Evolutionary conservation across 257 asterid genomes (phyloP).

Genomic region (Nicotiana benthamiana): DNA sequence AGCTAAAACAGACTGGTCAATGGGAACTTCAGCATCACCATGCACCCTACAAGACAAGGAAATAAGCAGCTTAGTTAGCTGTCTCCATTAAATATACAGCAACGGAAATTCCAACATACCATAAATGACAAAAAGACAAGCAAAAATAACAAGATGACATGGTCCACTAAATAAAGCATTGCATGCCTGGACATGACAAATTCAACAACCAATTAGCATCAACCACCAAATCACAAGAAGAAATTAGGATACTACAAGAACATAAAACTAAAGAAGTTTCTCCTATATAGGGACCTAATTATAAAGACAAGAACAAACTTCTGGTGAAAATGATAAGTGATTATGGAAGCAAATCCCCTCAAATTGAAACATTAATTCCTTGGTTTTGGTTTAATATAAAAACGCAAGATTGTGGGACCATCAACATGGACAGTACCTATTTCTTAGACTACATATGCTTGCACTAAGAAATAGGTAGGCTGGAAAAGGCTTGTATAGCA

Average conservation of each 20-base stretch:
- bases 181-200: neutral
- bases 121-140: neutral
- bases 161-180: neutral
- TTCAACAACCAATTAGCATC: neutral
- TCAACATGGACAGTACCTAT: neutral
- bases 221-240: neutral
- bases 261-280: neutral
- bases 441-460: neutral
- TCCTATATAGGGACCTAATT: neutral
- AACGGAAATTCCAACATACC: neutral
- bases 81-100: neutral
- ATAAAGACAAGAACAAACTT: neutral
- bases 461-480: neutral
- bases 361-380: neutral
- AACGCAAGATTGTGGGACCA: neutral
- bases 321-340: neutral
- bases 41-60: neutral
- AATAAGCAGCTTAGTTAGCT: neutral
- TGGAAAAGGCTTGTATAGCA: neutral
- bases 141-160: neutral
- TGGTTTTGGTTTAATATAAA: neutral
- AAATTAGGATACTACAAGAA: neutral
- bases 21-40: neutral
- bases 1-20: constrained; percentile 3
- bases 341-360: neutral